These are phyloP conservation scores for Tarenaya hassleriana DNA, from an alignment of 345 rosid genomes.

Conservation along the genomic window DNA sequence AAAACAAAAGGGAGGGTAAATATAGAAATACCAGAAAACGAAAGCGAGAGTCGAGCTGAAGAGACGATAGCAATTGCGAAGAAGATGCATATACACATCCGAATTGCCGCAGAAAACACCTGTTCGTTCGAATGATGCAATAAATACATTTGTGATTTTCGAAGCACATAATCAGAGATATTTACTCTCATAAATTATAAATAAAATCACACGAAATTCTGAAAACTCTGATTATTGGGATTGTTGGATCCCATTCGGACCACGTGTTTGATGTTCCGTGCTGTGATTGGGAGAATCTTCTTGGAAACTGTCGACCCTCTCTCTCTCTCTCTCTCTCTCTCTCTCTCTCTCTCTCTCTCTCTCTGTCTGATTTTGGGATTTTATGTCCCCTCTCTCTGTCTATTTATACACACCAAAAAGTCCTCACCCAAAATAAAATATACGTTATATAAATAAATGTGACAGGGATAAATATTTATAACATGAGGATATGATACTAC, in stretches of 20 bases:
- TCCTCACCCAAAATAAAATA: constrained; percentile 9
- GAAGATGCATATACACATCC: constrained; percentile 29
- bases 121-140: no score
- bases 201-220: no score
- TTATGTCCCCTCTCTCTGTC: not conserved
- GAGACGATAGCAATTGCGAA: constrained; percentile 27
- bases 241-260: no score
- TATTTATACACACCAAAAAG: constrained; percentile 15
- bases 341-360: not conserved
- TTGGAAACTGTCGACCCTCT: constrained; percentile 31
- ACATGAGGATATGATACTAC: no score
- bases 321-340: constrained; percentile 3
- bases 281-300: no score
- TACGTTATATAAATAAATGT: not conserved
- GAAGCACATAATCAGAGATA: no score
- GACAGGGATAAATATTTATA: no score
- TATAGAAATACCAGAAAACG: constrained; percentile 36
- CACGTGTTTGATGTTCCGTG: no score
- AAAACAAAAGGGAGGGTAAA: constrained; percentile 2
- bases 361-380: not conserved
- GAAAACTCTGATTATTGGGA: no score
- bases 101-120: no score
- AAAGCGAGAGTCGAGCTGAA: constrained; percentile 33
- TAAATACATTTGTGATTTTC: no score
- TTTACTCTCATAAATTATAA: no score